Evolutionary conservation across 179 eudicot species (phyloP), one percentile per base, ranked within the genome.

Genomic region (Kewa caespitosa): DNA sequence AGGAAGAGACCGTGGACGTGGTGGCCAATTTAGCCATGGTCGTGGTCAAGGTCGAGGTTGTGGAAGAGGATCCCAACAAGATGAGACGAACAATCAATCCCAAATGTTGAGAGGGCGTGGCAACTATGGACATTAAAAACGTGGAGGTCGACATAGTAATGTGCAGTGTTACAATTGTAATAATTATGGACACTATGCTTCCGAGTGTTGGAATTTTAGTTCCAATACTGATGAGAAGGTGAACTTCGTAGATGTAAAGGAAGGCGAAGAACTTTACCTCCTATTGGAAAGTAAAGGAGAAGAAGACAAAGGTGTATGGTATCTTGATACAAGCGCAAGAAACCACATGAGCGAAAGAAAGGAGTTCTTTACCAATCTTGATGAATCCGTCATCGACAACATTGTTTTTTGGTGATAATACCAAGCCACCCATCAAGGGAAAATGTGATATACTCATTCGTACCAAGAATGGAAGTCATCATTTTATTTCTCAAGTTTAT

Each of bases 301-400:
- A 13, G 64, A 37, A 27, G 38, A 38, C 43, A 65, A 9, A 8
- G 30, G 27, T 32, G 20, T 43, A 3, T 65, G 42, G 67, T 73
- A 52, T 14, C n/a, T 73, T 32, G 3, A 73, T 46, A 59, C 57
- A 3, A 30, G 67, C 1, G 69, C 69, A 1, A 73, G 57, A 31
- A 73, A 78, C 43, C 81, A 55, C 67, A 73, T 73, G 73, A n/a
- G 68, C n/a, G 73, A 69, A 2, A 20, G 42, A 12, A 78, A 78
- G 41, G 30, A 48, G 15, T 50, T 52, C 22, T 54, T 78, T 13
- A 22, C 41, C 22, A 31, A 66, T 15, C 25, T 72, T 6, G 66
- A 78, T 9, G 73, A 73, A 32, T 9, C 52, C 0, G 32, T 73
- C 1, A 55, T 1, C 1, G 59, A 59, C 10, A 13, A 39, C 27